A percentile compares a stretch with the other conserved stretches of the same genome.
phyloP scores from a whole-genome alignment of 805 yeast genomes.

The Alloascoidea hylecoeti region DNA sequence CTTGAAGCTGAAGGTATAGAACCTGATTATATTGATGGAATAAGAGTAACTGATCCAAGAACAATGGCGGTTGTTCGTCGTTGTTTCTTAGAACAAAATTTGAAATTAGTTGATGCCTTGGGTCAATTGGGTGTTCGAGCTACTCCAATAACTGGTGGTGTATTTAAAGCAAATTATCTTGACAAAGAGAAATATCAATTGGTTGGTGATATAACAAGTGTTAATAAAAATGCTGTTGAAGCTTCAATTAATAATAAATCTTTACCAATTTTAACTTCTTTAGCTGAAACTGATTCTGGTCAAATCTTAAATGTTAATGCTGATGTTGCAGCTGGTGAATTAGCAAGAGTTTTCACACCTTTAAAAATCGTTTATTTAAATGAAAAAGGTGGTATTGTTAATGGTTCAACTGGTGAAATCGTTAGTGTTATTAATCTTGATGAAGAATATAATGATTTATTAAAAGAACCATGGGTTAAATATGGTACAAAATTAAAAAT shows the following conservation, averaged over 20 bases:
- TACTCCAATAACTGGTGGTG: slow-evolving; percentile 85
- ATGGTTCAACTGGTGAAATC: slow-evolving; percentile 68
- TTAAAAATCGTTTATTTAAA: slow-evolving; percentile 73
- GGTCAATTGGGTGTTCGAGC: slow-evolving; percentile 84
- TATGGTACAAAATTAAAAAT: slow-evolving; percentile 80
- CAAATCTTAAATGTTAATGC: slow-evolving; percentile 80
- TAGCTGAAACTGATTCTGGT: slow-evolving; percentile 77
- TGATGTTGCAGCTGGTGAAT: slow-evolving; percentile 83
- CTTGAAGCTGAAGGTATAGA: slow-evolving; percentile 73
- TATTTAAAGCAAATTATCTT: slow-evolving; percentile 65
- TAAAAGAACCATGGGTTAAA: slow-evolving; percentile 79
- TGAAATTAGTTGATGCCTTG: slow-evolving; percentile 68
- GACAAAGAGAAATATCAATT: slow-evolving; percentile 67
- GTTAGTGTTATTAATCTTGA: slow-evolving; percentile 66
- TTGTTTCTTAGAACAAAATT: slow-evolving; percentile 73
- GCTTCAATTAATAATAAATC: slow-evolving; percentile 79
- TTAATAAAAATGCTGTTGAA: slow-evolving; percentile 64
- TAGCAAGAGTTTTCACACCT: slow-evolving; percentile 80
- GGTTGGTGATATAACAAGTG: slow-evolving; percentile 65
- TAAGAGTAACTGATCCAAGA: slow-evolving; percentile 67
- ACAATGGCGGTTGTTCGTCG: slow-evolving; percentile 80
- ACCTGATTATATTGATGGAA: slow-evolving; percentile 76
- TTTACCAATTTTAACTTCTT: slow-evolving; percentile 69
- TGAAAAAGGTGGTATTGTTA: slow-evolving; percentile 80
- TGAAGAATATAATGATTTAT: slow-evolving; percentile 66